Base-by-base conservation (phyloP, 2,329 filamentous ascomycete genomes). In the Alternaria tenuissima region DNA sequence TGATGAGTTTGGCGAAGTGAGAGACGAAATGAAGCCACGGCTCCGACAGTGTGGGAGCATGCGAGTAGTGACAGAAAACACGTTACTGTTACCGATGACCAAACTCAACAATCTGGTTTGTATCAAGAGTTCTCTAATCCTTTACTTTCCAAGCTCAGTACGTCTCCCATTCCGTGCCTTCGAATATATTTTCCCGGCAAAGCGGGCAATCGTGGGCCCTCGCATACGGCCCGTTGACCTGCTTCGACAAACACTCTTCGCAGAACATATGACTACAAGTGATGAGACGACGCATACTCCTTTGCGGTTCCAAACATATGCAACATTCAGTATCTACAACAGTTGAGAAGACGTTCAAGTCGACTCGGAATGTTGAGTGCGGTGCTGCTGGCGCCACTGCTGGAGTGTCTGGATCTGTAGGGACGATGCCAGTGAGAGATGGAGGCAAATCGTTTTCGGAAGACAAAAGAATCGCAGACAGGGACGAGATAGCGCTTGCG, bases 251-350 rank as follows among this genome's bases (percentile, higher is more conserved):
- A 39, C 48, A 57, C 3, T 28, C 30, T 30, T 32, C 41, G 18
- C 47, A 57, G 24, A 52, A 57, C 55, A 57, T 57, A 24, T 57
- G 55, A 3, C 26, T 42, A 14, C 55, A 57, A 26, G 36, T 30
- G n/a, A 39, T 44, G 18, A 57, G 47, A 20, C 47, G 55, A 38
- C 55, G 48, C 55, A 57, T 43, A 9, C 47, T 57, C 18, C 20
- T 48, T 4, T 57, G 55, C 16, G 55, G 9, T 11, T 57, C 55
- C 7, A 52, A 9, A 34, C 48, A 57, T 28, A 47, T 57, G 22
- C 55, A 44, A 34, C 55, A 57, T 28, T 57, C 55, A 1, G 55
- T 52, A 34, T 57, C 30, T 11, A 57, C 55, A 2, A 34, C 55
- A 14, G 39, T 52, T 3, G 47, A 52, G 18, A 57, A 43, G 8